These are phyloP conservation scores for Trametes elegans DNA, from an alignment of 768 basidiomycete genomes.

Conservation along the genomic window DNA sequence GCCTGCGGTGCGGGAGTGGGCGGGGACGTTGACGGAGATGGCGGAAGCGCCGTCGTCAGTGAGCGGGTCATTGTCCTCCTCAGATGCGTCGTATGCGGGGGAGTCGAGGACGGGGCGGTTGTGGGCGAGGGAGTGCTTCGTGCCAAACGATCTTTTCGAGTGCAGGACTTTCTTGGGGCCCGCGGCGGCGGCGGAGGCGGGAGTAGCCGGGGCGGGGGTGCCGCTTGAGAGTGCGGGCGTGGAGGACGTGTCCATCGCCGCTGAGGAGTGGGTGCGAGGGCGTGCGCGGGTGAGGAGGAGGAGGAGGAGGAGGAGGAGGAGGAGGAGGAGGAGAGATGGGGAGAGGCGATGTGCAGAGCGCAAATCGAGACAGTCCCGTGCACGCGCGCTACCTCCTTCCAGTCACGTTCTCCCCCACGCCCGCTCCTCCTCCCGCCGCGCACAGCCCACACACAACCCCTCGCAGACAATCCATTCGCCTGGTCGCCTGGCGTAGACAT, in stretches of 20 bases:
- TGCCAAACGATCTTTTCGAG: constrained; percentile 68
- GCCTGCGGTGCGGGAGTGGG: constrained; percentile 17
- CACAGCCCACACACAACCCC: not conserved
- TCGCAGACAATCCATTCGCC: too few relatives aligned
- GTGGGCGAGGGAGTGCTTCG: constrained; percentile 21
- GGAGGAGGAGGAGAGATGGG: not conserved
- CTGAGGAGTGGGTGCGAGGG: not conserved
- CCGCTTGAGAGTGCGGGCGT: constrained; percentile 1
- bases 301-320: not conserved
- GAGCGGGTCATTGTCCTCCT: constrained; percentile 86
- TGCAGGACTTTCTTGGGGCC: constrained; percentile 26
- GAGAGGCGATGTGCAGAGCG: not conserved
- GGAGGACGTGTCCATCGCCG: constrained; percentile 13
- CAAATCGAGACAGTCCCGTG: not conserved
- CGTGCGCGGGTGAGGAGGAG: not conserved
- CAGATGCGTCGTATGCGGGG: constrained; percentile 51
- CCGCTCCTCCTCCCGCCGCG: not conserved
- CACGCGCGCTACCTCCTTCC: not conserved
- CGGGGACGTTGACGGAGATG: constrained; percentile 42
- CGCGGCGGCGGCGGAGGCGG: not conserved
- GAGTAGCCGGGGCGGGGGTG: not conserved
- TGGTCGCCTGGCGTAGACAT: too few relatives aligned
- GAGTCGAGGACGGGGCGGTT: constrained; percentile 25
- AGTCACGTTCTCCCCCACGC: not conserved
- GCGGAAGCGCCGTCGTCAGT: constrained; percentile 67